Evolutionary conservation across 192 early-diverging fungal genomes (phyloP), one percentile per base, ranked within the genome.

Genomic region (Coemansia pectinata): DNA sequence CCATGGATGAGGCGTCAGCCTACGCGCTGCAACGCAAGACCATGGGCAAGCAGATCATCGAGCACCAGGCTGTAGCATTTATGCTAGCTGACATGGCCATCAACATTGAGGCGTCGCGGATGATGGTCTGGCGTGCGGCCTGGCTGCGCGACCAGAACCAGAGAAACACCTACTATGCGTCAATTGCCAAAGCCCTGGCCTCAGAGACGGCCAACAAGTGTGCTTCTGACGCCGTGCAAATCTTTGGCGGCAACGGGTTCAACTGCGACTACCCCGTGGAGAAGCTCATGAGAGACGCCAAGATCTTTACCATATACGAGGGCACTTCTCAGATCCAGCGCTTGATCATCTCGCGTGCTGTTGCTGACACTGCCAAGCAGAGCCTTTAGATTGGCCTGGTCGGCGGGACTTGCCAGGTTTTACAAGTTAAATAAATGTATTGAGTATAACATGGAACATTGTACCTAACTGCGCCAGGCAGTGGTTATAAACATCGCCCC

Each of bases 71-170:
- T 31, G 87, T 98, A 45, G 87, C 91, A 2, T 96, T 96, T 70
- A 98, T 96, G 95, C 86, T 98, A 21, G 96, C 96, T 8, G 95
- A 98, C 81, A 96, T 95, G 94, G 96, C 95, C 38, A 98, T 98
- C 62, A 92, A 94, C 70, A 90, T 92, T 57, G 96, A 98, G 70
- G 88, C 94, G 47, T 87, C 95, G 17, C 88, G 94, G 39, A 86
- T 87, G 85, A 89, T 96, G 87, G 95, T 96, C 53, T 95, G 90
- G 89, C 88, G 89, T 67, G 77, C 94, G 31, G 89, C 88, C 29
- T 94, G 89, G 90, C 85, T 94, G 72, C 90, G 91, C 62, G 96
- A 98, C 76, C 88, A 93, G 60, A 90, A 90, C 63, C 80, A 92
- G 62, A 87, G 87, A 74, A 98, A 98, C 87, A 96, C 95, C 25